Base-by-base conservation (phyloP, 805 yeast species). In the Kodamaea kaohsiungensis region DNA sequence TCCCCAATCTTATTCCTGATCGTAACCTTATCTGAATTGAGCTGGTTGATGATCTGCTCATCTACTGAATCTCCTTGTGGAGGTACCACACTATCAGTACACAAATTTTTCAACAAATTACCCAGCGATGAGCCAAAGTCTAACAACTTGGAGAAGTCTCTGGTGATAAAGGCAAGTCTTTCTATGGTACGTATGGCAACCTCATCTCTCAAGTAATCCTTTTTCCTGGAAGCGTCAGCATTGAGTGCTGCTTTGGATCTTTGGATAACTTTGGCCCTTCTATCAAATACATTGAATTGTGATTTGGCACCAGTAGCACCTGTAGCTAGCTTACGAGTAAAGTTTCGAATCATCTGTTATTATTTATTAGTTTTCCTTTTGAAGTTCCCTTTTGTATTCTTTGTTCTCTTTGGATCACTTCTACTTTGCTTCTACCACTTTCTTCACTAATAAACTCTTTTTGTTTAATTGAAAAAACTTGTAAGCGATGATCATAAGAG, bases 121-220 rank as follows among this genome's bases (percentile, higher is more conserved):
- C 96, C 96, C 52, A 86, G 77, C 47, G 88, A 84, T 9, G 87
- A 78, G 2, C 96, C 96, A 54, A 88, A 79, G 65, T 90, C 96
- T 54, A 89, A 69, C 37, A 87, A 79, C 17, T 75, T 73, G 16
- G 79, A 73, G 61, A 89, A 85, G 18, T 80, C 79, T 48, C 91
- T 75, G 46, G 87, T 84, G 48, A 90, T 80, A 66, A 88, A 87
- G 1, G 91, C 85, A 51, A 90, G 68, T 58, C 96, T 76, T 58
- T 89, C 96, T 22, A 89, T 82, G 8, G 91, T 85, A 51, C 89
- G 80, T 19, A 76, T 64, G 0, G 95, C 91, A 7, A 88, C 83
- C 65, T 89, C 95, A 62, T 87, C 85, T 43, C 91, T 76, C 22
- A 90, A 69, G 62, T 89, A 90, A 59, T 90, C 96, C 9, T 81